These are phyloP conservation scores for Lachnum nothofagi DNA, from an alignment of 2,329 filamentous ascomycete genomes.

Conservation along the genomic window DNA sequence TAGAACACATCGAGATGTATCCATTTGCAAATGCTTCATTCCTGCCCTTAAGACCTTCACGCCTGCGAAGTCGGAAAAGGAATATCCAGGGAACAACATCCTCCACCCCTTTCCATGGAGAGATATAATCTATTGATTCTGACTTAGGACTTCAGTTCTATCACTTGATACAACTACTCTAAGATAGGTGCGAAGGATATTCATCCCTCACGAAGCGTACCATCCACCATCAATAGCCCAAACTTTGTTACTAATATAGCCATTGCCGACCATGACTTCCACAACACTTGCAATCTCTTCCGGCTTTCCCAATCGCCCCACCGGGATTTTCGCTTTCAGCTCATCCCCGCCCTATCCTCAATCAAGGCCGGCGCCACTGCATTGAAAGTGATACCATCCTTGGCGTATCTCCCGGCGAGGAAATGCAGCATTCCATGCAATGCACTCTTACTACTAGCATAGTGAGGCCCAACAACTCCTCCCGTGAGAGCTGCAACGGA, in stretches of 20 bases:
- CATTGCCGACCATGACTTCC: constrained; percentile 42
- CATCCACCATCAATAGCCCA: constrained; percentile 38
- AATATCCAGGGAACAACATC: no score
- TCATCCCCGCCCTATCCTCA: constrained; percentile 32
- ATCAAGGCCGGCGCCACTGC: constrained; percentile 46
- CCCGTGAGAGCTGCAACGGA: constrained; percentile 22
- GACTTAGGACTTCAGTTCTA: no score
- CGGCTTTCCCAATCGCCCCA: constrained; percentile 41
- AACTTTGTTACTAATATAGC: constrained; percentile 43
- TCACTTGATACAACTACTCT: no score
- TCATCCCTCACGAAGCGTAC: constrained; percentile 3
- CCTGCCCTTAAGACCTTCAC: no score
- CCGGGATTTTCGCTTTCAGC: constrained; percentile 35
- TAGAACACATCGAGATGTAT: no score
- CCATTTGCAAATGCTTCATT: no score
- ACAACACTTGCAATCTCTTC: constrained; percentile 45
- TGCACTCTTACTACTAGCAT: constrained; percentile 37
- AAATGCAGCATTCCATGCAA: constrained; percentile 45
- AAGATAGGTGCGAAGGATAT: no score
- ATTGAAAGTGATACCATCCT: constrained; percentile 43
- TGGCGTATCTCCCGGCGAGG: constrained; percentile 39
- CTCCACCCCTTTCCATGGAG: no score
- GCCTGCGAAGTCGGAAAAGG: no score
- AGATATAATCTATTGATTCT: no score
- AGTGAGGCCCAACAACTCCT: constrained; percentile 24